A percentile compares a stretch with the other conserved stretches of the same genome.
phyloP scores from a whole-genome alignment of 2,329 filamentous ascomycete species.

The Penicillium sumatraense region DNA sequence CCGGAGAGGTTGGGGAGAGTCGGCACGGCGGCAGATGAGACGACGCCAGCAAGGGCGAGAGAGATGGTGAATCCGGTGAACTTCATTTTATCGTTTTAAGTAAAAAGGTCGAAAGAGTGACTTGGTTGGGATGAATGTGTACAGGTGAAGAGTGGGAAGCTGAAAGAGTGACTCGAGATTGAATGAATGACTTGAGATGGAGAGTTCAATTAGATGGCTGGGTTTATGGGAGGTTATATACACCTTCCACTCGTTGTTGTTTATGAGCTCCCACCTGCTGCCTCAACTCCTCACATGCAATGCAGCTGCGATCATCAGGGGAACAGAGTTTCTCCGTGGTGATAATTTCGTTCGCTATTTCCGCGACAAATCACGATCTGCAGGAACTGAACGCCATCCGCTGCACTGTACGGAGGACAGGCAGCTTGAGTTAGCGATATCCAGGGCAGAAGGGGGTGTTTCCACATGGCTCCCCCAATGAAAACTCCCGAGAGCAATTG shows the following conservation, averaged over 20 bases:
- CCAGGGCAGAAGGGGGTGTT: slow-evolving; percentile 15
- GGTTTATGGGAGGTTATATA: slow-evolving; percentile 29
- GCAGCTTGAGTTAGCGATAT: slow-evolving; percentile 5
- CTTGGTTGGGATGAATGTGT: slow-evolving; percentile 13
- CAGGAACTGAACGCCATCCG: slow-evolving; percentile 8
- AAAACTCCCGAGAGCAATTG: slow-evolving; percentile 2
- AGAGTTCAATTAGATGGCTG: slow-evolving; percentile 1
- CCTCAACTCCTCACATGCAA: slow-evolving; percentile 22
- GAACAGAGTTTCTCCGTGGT: slow-evolving; percentile 8
- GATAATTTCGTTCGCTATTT: slow-evolving; percentile 6
- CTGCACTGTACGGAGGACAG: slow-evolving; percentile 1
- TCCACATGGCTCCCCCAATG: slow-evolving; percentile 19
- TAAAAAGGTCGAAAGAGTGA: slow-evolving; percentile 5
- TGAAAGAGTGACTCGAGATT: not conserved
- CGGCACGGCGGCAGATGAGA: slow-evolving; percentile 36
- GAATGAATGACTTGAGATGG: slow-evolving; percentile 9
- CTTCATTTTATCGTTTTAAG: slow-evolving; percentile 37
- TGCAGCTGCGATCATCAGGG: slow-evolving; percentile 13
- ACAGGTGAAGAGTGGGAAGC: not conserved
- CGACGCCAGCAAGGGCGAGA: slow-evolving; percentile 36
- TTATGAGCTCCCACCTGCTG: slow-evolving; percentile 16
- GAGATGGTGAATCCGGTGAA: slow-evolving; percentile 39
- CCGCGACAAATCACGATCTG: slow-evolving; percentile 11
- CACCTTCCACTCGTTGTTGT: slow-evolving; percentile 11
- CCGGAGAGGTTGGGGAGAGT: slow-evolving; percentile 26